Percentiles rank a stretch among this genome's conserved stretches.
Evolutionary conservation across 345 rosid genomes (phyloP).

Genomic region (Arabidopsis suecica): DNA sequence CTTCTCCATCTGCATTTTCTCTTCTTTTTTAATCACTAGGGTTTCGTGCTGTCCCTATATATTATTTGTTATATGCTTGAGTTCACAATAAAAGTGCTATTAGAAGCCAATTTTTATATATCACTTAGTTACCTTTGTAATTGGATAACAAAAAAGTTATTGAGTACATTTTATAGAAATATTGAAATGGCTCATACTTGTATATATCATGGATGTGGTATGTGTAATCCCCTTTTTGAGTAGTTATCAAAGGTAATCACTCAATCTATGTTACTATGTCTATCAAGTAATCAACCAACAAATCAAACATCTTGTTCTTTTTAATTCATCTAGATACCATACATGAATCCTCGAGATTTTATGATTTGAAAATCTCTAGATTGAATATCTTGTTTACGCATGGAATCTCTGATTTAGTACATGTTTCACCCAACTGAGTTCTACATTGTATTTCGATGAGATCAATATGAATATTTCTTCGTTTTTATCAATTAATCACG

Average conservation of each 20-base stretch:
- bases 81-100: background rate
- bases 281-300: background rate
- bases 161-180: background rate
- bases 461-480: background rate
- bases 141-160: constrained; percentile 3
- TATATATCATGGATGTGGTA: background rate
- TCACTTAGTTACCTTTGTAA: constrained; percentile 9
- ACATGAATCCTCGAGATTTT: constrained; percentile 15
- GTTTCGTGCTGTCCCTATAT: constrained; percentile 4
- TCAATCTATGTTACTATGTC: constrained; percentile 16
- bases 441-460: constrained; percentile 4
- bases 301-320: constrained; percentile 5
- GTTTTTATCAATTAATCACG: background rate
- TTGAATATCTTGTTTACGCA: background rate
- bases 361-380: background rate
- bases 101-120: background rate
- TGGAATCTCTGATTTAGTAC: constrained; percentile 9
- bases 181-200: background rate
- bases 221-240: background rate
- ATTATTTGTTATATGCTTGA: constrained; percentile 25
- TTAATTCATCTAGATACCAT: constrained; percentile 14
- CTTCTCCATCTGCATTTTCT: constrained; percentile 21
- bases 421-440: constrained; percentile 1
- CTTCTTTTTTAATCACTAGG: constrained; percentile 13
- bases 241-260: background rate